A percentile compares a stretch with the other conserved stretches of the same genome.
Evolutionary conservation across 164 flowering plant species (phyloP).

Genomic region (Tinospora cordifolia): DNA sequence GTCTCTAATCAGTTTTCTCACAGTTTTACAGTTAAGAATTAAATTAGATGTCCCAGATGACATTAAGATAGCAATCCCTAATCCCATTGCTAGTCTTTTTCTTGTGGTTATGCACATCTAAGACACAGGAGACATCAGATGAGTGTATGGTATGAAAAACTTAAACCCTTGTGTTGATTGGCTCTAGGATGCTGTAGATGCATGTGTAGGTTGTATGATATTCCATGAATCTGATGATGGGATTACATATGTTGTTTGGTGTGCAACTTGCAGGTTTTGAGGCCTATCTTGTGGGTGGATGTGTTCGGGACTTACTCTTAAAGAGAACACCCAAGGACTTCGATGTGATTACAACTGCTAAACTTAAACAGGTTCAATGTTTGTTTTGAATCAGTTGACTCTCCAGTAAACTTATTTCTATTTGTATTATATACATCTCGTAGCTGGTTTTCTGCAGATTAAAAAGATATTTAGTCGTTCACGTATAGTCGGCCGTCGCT

Average conservation of each 20-base stretch:
- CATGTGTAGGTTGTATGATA: too few relatives aligned
- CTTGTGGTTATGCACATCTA: too few relatives aligned
- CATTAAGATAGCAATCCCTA: too few relatives aligned
- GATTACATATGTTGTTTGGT: not conserved
- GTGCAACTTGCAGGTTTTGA: slow-evolving; percentile 45
- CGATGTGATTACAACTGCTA: slow-evolving; percentile 84
- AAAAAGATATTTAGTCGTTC: slow-evolving; percentile 33
- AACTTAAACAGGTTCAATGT: slow-evolving; percentile 47
- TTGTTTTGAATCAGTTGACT: not conserved
- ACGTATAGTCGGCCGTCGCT: slow-evolving; percentile 53
- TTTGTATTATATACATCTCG: not conserved
- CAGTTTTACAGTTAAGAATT: too few relatives aligned
- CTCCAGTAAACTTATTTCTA: not conserved
- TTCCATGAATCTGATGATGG: not conserved
- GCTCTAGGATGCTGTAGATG: too few relatives aligned
- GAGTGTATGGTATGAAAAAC: not conserved
- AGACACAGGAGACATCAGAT: not conserved
- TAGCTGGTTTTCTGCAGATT: slow-evolving; percentile 34
- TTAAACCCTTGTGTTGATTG: too few relatives aligned
- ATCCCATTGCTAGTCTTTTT: too few relatives aligned
- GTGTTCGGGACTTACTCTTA: slow-evolving; percentile 82
- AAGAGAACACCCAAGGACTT: slow-evolving; percentile 77
- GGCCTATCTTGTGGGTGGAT: slow-evolving; percentile 91
- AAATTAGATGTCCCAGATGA: too few relatives aligned
- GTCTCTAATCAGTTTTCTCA: too few relatives aligned